A percentile compares a stretch with the other conserved stretches of the same genome.
phyloP scores from a whole-genome alignment of 805 yeast genomes.

The Grigorovia transvaalensis region DNA sequence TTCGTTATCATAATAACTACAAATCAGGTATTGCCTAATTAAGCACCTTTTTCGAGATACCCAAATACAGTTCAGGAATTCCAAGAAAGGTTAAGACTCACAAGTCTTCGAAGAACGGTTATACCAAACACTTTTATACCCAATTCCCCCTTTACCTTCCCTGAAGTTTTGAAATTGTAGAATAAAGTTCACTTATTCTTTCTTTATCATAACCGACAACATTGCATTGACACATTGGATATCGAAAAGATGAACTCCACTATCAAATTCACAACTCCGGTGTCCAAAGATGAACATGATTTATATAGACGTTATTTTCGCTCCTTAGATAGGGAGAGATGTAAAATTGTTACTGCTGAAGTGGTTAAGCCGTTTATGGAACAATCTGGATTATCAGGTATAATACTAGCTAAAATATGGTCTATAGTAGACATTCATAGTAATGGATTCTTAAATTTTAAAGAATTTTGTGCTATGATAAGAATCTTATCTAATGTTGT shows the following conservation, averaged over 20 bases:
- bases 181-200: no score
- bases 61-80: background rate
- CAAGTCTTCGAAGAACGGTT: no score
- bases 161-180: no score
- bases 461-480: constrained; percentile 76
- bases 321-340: constrained; percentile 62
- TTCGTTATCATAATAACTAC: no score
- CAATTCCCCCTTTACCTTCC: no score
- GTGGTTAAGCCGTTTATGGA: constrained; percentile 74
- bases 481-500: constrained; percentile 85
- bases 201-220: no score
- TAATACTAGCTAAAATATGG: constrained; percentile 81
- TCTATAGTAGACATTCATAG: constrained; percentile 76
- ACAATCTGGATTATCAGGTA: constrained; percentile 71
- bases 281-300: constrained; percentile 64
- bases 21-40: background rate
- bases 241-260: background rate
- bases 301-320: constrained; percentile 67
- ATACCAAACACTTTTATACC: no score
- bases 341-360: constrained; percentile 81
- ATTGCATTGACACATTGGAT: no score
- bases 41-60: background rate
- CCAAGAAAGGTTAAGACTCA: no score
- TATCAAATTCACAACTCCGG: constrained; percentile 27
- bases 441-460: constrained; percentile 69